Evolutionary conservation across 148 eudicot species (phyloP), one percentile per base, ranked within the genome.

Genomic region (Chenopodium berlandieri): DNA sequence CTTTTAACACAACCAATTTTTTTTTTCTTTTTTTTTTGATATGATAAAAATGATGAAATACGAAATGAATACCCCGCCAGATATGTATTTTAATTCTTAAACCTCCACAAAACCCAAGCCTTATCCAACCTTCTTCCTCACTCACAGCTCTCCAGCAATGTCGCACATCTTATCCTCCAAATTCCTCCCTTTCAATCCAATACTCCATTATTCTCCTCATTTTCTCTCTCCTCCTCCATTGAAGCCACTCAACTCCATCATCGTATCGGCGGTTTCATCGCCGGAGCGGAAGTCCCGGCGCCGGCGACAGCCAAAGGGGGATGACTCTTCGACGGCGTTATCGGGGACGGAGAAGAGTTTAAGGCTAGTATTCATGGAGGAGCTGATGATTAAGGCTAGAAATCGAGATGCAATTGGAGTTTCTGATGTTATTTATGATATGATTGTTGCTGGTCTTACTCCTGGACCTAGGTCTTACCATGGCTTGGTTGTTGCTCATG

Each of bases 391-490:
- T 67, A 82, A 86, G 20, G 94, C 95, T 1, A 58, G 94, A 48
- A 84, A 78, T 76, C 86, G 89, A 30, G 94, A 92, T 50, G 82
- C 84, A 7, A 48, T 71, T 22, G 95, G 97, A 16, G 98, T 93
- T 69, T 88, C 94, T 0, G 93, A 93, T 16, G 94, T 94, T 23
- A 86, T 94, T 34, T 93, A 91, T 74, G 98, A 94, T 74, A 94
- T 94, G 98, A 91, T 90, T 79, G 94, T 96, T 34, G 97, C 97
- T 4, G 98, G 98, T 25, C 77, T 94, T 10, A 86, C 34, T 22
- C 97, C 97, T 40, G 98, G 95, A 1, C 98, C 95, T 13, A 82
- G 98, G 80, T 91, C 98, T 64, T 94, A 93, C 75, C 98, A 94
- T 75, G 98, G 94, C 0, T 83, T 94, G 78, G 86, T 91, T 70